Percentiles rank a stretch among this genome's conserved stretches.
Conservation (phyloP, 345 rosid genomes). For the Erysimum cheiranthoides region DNA sequence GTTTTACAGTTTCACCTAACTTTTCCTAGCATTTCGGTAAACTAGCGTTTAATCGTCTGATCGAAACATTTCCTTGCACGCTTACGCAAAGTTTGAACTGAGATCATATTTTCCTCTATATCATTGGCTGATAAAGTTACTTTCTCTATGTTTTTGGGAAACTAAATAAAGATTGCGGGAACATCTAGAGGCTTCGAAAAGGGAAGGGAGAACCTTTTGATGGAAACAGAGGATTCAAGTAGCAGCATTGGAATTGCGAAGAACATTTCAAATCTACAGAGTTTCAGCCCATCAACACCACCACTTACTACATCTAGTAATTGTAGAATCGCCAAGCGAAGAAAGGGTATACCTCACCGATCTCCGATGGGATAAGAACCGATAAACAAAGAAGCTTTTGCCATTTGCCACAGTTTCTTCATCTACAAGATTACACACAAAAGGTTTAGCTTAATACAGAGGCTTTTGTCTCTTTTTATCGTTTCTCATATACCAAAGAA, state of each 20-base stretch:
- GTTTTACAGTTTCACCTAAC: slow-evolving; percentile 30
- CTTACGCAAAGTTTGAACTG: neutral
- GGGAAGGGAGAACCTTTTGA: slow-evolving; percentile 58
- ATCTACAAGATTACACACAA: slow-evolving; percentile 30
- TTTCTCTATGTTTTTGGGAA: slow-evolving; percentile 15
- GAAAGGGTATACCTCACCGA: slow-evolving; percentile 98
- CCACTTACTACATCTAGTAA: slow-evolving; percentile 78
- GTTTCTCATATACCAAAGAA: slow-evolving; percentile 26
- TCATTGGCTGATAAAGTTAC: slow-evolving; percentile 16
- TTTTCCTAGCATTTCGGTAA: slow-evolving; percentile 16
- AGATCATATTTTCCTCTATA: neutral
- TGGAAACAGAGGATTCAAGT: slow-evolving; percentile 80
- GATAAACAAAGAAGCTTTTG: slow-evolving; percentile 18
- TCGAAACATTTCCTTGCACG: neutral
- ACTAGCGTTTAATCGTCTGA: neutral
- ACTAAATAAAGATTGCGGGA: slow-evolving; percentile 68
- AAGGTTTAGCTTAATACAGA: slow-evolving; percentile 37
- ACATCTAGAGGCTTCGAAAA: slow-evolving; percentile 62
- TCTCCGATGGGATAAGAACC: slow-evolving; percentile 73
- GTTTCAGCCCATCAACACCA: slow-evolving; percentile 87
- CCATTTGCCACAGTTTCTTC: slow-evolving; percentile 37
- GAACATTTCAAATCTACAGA: slow-evolving; percentile 51
- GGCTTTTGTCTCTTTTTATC: slow-evolving; percentile 21
- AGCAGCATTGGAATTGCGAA: slow-evolving; percentile 64
- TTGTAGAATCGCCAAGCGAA: slow-evolving; percentile 69